These are phyloP conservation scores for Yamadazyma blattariae DNA, from an alignment of 1,139 yeast species.

Conservation along the genomic window DNA sequence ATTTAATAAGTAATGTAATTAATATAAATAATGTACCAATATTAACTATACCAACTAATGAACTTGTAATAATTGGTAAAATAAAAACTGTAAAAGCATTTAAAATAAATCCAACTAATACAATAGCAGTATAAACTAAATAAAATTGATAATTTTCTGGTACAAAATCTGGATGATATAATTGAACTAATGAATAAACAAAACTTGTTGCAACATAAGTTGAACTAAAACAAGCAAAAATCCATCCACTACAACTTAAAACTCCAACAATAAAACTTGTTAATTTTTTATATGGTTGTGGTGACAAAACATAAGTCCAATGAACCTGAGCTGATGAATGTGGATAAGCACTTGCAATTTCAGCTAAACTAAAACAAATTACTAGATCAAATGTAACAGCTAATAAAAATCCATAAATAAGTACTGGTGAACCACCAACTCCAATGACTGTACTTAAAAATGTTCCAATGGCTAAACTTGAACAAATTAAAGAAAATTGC, in stretches of 20 bases:
- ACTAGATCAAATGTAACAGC: constrained; percentile 21
- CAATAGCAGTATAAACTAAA: constrained; percentile 18
- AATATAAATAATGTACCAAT: constrained; percentile 24
- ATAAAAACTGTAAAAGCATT: constrained; percentile 20
- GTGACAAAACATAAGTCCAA: constrained; percentile 27
- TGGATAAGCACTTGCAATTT: constrained; percentile 27
- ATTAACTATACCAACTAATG: constrained; percentile 20
- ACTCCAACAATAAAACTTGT: constrained; percentile 46
- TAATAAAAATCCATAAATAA: constrained; percentile 22
- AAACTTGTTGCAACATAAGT: constrained; percentile 40
- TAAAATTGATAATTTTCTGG: constrained; percentile 24
- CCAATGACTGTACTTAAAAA: constrained; percentile 24
- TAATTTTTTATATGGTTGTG: constrained; percentile 15
- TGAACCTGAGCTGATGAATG: constrained; percentile 29
- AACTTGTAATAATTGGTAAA: constrained; percentile 19
- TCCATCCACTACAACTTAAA: constrained; percentile 50
- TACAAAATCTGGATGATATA: constrained; percentile 21
- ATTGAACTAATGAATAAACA: constrained; percentile 39
- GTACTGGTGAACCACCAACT: constrained; percentile 25
- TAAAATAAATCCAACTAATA: constrained; percentile 15
- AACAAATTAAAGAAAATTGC: constrained; percentile 24
- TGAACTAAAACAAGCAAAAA: constrained; percentile 36
- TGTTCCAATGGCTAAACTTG: constrained; percentile 25
- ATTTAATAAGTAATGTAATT: constrained; percentile 21
- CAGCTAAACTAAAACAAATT: constrained; percentile 24